A percentile compares a stretch with the other conserved stretches of the same genome.
Evolutionary conservation across 495 filamentous ascomycete genomes (phyloP).

Genomic region (Haplographium delicatum): DNA sequence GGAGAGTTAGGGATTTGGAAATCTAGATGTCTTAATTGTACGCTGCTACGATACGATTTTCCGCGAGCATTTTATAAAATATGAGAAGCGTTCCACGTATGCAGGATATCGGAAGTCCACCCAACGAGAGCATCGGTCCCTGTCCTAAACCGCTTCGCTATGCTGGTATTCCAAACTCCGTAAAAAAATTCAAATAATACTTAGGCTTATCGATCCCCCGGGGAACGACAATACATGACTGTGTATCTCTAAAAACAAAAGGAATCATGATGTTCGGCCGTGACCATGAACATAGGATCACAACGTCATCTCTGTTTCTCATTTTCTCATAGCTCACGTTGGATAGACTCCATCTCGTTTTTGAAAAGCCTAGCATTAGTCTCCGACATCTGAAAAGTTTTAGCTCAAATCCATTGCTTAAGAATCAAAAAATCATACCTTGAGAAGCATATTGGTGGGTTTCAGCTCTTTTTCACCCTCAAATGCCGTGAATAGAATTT

Average conservation of each 20-base stretch:
- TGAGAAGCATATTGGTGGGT: constrained; percentile 59
- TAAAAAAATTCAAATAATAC: constrained; percentile 8
- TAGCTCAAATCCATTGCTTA: constrained; percentile 6
- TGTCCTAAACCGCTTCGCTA: constrained; percentile 18
- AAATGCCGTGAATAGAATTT: constrained; percentile 49
- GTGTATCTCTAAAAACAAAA: constrained; percentile 5
- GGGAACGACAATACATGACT: not conserved
- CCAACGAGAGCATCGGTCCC: constrained; percentile 9
- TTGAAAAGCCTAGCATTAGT: constrained; percentile 22
- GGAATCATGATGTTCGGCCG: too few relatives aligned
- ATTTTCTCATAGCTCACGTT: constrained; percentile 19
- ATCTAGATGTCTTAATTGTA: not conserved
- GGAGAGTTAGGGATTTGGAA: not conserved
- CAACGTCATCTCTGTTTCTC: too few relatives aligned
- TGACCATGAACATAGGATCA: too few relatives aligned
- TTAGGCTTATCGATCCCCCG: not conserved
- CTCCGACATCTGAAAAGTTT: constrained; percentile 22
- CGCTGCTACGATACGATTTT: not conserved
- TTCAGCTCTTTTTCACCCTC: constrained; percentile 47
- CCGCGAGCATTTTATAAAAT: not conserved
- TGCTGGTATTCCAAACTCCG: constrained; percentile 19
- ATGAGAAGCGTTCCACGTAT: not conserved
- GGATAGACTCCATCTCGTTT: constrained; percentile 26
- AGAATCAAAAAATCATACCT: constrained; percentile 47
- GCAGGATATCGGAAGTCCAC: not conserved